Base-by-base conservation (phyloP, 1,284 basidiomycete species). In the Gomphus bonarii region DNA sequence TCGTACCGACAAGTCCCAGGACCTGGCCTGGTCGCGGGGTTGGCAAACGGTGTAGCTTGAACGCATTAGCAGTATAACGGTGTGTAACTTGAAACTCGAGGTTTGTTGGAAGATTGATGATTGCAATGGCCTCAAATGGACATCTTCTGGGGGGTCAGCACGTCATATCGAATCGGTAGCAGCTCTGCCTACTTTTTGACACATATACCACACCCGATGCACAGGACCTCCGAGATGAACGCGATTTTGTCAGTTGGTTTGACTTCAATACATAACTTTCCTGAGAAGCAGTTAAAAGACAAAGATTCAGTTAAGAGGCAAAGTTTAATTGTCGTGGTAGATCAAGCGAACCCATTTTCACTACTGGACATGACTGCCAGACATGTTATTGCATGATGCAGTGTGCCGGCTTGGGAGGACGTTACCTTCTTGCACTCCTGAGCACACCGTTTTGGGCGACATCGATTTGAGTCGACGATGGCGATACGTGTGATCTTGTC, bases 171-270 rank as follows among this genome's bases (percentile, higher is more conserved):
- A 50, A 62, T 14, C 18, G 28, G 38, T 36, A 20, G 35, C 31
- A 35, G 54, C 18, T 28, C 35, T 25, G 72, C 87, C 69, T 66
- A 95, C 93, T 95, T 97, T 75, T 97, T 97, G 48, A 95, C 93
- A 70, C 95, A 97, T 67, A 97, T 97, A 88, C 94, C 94, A 72
- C 94, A 97, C 67, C 93, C 93, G 62, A 95, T 95, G 70, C 93
- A 95, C 57, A 98, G 75, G 70, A 95, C 92, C 72, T 97, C 94
- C 31, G 95, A 97, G 72, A 98, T 88, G 80, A 94, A 97, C 2
- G 95, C 88, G 72, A 97, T 97, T 78, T 95, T 95, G 75, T 95
- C 91, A 14, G 85, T 80, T 14, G 92, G 72, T 68, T 91, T 93
- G 63, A 98, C 95, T 74, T 97, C 95, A 66, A 97, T 97, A 79